These are phyloP conservation scores for Golubevia pallescens DNA, from an alignment of 1,284 basidiomycete species.

Conservation along the genomic window DNA sequence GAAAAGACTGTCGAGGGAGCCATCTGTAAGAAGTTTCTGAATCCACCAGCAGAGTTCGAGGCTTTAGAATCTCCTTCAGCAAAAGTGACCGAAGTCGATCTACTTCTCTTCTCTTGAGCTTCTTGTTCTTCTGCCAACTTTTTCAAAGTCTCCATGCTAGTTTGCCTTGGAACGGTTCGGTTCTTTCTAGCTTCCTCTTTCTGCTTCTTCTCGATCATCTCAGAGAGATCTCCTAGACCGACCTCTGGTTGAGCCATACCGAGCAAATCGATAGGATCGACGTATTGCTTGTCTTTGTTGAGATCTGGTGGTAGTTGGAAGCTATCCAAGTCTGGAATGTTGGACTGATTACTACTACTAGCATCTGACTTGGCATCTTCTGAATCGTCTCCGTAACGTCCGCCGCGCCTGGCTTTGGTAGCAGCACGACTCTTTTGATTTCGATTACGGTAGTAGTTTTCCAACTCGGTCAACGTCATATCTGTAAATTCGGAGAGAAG, in stretches of 20 bases:
- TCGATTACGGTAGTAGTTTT: slow-evolving; percentile 7
- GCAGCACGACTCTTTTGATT: slow-evolving; percentile 1
- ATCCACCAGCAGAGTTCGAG: not conserved
- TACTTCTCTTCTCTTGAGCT: not conserved
- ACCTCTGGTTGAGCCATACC: not conserved
- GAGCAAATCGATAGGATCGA: slow-evolving; percentile 6
- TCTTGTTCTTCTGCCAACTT: slow-evolving; percentile 1
- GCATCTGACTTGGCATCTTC: not conserved
- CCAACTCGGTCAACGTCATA: slow-evolving; percentile 8
- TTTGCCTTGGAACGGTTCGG: slow-evolving; percentile 1
- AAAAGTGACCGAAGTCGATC: not conserved
- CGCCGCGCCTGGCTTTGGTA: not conserved
- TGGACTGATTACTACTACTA: not conserved
- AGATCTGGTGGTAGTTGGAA: not conserved
- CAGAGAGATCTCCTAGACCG: not conserved
- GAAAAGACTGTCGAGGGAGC: slow-evolving; percentile 5
- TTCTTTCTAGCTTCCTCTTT: not conserved
- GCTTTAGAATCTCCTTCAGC: too few species aligned
- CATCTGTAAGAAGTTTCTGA: slow-evolving; percentile 8
- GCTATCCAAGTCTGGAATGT: not conserved
- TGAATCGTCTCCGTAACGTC: not conserved
- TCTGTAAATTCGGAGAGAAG: not conserved
- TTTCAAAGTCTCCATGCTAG: slow-evolving; percentile 7
- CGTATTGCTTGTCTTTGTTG: slow-evolving; percentile 2
- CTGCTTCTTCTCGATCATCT: not conserved